Evolutionary conservation across 2,329 filamentous ascomycete species (phyloP).

Genomic region (Clonostachys byssicola): DNA sequence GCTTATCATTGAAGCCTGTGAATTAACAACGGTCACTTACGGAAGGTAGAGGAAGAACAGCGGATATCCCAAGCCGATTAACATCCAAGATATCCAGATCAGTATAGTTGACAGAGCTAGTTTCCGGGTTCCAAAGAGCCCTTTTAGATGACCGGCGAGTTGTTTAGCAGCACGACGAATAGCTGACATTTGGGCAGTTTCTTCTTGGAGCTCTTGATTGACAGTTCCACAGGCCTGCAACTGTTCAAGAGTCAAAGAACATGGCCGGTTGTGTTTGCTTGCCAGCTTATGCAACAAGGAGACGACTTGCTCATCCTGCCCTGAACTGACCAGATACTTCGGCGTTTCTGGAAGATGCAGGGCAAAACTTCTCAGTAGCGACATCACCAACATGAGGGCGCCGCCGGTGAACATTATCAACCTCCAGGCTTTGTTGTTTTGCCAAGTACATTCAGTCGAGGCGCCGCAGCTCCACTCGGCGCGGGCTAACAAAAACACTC

Average conservation of each 20-base stretch:
- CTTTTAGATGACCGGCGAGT: constrained; percentile 45
- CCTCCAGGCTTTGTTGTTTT: constrained; percentile 45
- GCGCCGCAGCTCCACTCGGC: no score
- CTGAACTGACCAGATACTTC: constrained; percentile 51
- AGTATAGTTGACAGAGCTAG: constrained; percentile 54
- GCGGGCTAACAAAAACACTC: no score
- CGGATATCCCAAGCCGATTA: constrained; percentile 64
- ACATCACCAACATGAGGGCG: constrained; percentile 41
- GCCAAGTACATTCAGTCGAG: constrained; percentile 32
- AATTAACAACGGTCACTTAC: no score
- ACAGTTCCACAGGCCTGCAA: constrained; percentile 29
- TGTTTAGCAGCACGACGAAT: no score
- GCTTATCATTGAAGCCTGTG: no score
- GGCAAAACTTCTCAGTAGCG: constrained; percentile 46
- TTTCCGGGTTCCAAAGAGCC: constrained; percentile 54
- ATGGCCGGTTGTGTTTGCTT: constrained; percentile 29
- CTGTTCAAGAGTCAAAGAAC: constrained; percentile 30
- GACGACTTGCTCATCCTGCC: constrained; percentile 46
- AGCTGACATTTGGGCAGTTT: no score
- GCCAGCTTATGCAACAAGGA: constrained; percentile 31
- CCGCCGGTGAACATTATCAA: constrained; percentile 43
- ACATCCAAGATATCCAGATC: constrained; percentile 62
- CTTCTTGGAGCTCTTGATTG: no score
- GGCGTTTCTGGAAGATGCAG: constrained; percentile 55
- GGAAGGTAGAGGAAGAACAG: constrained; percentile 66